Percentiles rank a stretch among this genome's conserved stretches.
Evolutionary conservation across 164 flowering plant species (phyloP).

Genomic region (Buxus sempervirens): DNA sequence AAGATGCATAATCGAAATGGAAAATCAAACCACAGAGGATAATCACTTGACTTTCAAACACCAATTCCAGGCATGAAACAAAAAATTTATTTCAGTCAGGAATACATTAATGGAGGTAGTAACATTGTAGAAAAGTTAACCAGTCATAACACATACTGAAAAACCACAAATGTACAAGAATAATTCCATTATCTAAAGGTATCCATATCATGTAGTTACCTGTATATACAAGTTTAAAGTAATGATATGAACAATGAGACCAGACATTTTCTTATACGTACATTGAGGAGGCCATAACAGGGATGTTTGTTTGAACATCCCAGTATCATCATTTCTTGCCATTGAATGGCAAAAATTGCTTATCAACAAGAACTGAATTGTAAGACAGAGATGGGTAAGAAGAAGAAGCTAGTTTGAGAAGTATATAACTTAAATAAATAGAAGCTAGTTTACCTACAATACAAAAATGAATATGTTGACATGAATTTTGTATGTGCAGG

Average conservation of each 20-base stretch:
- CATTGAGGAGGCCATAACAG: background rate
- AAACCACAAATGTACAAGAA: background rate
- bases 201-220: background rate
- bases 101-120: background rate
- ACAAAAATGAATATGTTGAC: no score
- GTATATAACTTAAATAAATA: constrained; percentile 53
- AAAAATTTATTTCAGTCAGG: no score
- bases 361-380: background rate
- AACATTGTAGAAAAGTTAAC: no score
- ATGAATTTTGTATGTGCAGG: no score
- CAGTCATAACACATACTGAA: background rate
- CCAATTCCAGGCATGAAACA: no score
- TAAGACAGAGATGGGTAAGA: constrained; percentile 6
- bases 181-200: background rate
- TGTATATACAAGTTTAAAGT: background rate
- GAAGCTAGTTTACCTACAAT: no score
- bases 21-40: no score
- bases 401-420: constrained; percentile 48
- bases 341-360: constrained; percentile 19
- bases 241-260: background rate
- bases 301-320: background rate
- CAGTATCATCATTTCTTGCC: constrained; percentile 33
- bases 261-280: background rate
- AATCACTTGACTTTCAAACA: no score
- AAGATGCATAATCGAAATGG: no score